Evolutionary conservation across 2,329 filamentous ascomycete genomes (phyloP).

Genomic region (Lecanosticta acicola): DNA sequence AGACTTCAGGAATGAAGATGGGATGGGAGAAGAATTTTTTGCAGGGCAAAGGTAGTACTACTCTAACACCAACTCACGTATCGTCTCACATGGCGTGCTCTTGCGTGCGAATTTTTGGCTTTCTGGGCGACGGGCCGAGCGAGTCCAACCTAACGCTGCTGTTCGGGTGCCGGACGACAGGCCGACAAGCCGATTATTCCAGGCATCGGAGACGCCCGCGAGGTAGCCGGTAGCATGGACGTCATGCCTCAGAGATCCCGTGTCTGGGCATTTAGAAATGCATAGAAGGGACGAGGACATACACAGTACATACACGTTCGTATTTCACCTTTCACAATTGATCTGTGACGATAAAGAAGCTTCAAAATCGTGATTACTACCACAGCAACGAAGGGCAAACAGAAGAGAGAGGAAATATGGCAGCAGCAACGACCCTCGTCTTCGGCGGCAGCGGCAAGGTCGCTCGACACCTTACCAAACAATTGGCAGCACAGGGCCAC

Average conservation of each 20-base stretch:
- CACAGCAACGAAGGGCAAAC: too few species aligned
- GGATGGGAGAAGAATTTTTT: too few species aligned
- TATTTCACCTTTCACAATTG: too few species aligned
- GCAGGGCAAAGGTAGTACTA: background rate
- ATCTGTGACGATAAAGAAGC: too few species aligned
- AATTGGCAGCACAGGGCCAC: constrained; percentile 25
- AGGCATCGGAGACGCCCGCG: background rate
- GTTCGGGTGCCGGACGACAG: background rate
- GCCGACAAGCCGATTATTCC: background rate
- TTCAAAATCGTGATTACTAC: too few species aligned
- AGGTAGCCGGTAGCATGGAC: background rate
- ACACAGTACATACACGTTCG: too few species aligned
- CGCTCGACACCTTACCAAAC: constrained; percentile 32
- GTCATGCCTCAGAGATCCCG: background rate
- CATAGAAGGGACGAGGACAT: background rate
- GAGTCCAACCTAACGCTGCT: too few species aligned
- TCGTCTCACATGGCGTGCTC: background rate
- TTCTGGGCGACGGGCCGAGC: background rate
- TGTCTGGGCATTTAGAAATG: background rate
- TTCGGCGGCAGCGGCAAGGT: constrained; percentile 36
- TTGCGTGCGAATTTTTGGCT: background rate
- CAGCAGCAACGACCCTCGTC: constrained; percentile 25
- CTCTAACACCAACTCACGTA: background rate
- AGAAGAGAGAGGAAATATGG: background rate
- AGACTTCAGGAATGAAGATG: too few species aligned